phyloP scores from a whole-genome alignment of 2,329 filamentous ascomycete genomes.

The Davidsoniella eucalypti region DNA sequence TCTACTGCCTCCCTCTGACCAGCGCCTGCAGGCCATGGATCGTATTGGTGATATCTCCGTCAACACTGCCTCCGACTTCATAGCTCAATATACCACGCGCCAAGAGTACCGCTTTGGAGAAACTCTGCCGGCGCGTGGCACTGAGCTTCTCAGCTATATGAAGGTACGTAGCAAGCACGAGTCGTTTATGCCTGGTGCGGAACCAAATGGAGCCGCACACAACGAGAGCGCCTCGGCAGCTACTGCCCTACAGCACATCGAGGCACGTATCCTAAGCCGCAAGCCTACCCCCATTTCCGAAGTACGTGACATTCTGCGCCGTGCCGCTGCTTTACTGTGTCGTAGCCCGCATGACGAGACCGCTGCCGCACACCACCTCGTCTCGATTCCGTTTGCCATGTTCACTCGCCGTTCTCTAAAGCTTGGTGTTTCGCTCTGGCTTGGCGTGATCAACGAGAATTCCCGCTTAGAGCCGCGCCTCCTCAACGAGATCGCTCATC shows the following conservation, averaged over 20 bases:
- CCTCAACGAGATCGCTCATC: conserved; percentile 69
- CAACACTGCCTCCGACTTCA: conserved; percentile 88
- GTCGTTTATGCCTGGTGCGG: conserved; percentile 32
- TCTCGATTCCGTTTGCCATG: conserved; percentile 79
- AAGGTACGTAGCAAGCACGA: conserved; percentile 37
- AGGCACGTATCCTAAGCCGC: conserved; percentile 51
- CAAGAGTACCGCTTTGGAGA: conserved; percentile 91
- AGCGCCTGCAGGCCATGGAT: conserved; percentile 69
- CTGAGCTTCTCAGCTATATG: conserved; percentile 39
- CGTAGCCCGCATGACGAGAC: conserved; percentile 59
- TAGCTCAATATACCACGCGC: conserved; percentile 90
- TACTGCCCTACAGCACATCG: conserved; percentile 55
- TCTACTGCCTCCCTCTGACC: conserved; percentile 69
- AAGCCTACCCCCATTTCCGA: conserved; percentile 56
- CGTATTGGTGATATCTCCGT: conserved; percentile 55
- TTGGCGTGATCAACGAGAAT: conserved; percentile 94
- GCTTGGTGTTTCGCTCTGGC: conserved; percentile 86
- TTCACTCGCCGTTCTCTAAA: conserved; percentile 95
- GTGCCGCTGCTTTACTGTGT: conserved; percentile 76
- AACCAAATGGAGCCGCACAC: conserved; percentile 1
- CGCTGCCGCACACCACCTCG: conserved; percentile 69
- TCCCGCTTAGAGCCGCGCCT: conserved; percentile 74
- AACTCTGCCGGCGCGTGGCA: conserved; percentile 49
- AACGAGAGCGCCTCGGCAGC: conserved; percentile 40
- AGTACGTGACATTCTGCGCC: conserved; percentile 64